These are phyloP conservation scores for Pleurotus djamor DNA, from an alignment of 768 basidiomycete species.

Conservation along the genomic window DNA sequence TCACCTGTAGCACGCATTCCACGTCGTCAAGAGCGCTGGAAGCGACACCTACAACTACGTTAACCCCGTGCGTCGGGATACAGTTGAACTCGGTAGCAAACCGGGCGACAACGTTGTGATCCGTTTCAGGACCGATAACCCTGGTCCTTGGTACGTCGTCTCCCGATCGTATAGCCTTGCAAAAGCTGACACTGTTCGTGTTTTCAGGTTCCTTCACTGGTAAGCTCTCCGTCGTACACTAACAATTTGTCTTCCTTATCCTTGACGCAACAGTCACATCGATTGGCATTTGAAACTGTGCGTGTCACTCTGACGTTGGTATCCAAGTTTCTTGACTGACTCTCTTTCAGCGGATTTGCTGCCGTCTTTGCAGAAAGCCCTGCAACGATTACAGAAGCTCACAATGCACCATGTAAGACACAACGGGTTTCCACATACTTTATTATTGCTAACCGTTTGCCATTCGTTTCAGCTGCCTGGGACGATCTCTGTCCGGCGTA, in stretches of 20 bases:
- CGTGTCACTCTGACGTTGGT: conserved; percentile 7
- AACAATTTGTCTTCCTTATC: conserved; percentile 3
- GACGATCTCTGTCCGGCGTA: conserved; percentile 24
- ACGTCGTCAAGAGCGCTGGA: conserved; percentile 39
- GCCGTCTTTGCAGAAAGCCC: conserved; percentile 24
- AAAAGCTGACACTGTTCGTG: conserved; percentile 37
- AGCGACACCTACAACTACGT: conserved; percentile 33
- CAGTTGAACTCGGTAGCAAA: conserved; percentile 14
- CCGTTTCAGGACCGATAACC: conserved; percentile 48
- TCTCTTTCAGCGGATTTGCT: conserved; percentile 15
- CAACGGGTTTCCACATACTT: background rate
- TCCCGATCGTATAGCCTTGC: background rate
- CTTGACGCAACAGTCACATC: conserved; percentile 35
- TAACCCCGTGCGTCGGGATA: conserved; percentile 36
- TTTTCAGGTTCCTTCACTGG: conserved; percentile 37
- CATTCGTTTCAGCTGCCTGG: conserved; percentile 13
- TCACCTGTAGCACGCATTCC: conserved; percentile 28
- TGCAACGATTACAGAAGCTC: background rate
- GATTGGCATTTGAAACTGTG: conserved; percentile 48
- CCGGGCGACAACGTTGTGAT: conserved; percentile 38
- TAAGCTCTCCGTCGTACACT: conserved; percentile 12
- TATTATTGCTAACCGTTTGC: background rate
- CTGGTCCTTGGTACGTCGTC: conserved; percentile 39
- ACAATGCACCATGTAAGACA: conserved; percentile 10
- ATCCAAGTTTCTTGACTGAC: background rate